Evolutionary conservation across 805 yeast genomes (phyloP).

Genomic region (Clavispora fructus): DNA sequence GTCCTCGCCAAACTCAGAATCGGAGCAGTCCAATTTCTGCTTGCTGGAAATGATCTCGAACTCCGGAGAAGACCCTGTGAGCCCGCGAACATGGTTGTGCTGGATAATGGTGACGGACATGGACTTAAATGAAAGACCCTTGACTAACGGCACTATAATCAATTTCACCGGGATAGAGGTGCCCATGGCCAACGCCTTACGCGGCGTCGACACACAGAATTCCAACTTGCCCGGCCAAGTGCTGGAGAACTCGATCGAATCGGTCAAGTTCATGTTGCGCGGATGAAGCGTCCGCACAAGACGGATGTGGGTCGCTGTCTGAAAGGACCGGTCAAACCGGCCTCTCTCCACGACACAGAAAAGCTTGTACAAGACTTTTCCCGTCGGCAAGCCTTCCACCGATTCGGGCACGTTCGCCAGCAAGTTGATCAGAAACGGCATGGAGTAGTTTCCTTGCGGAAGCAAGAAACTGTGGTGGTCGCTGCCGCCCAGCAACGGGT

Average conservation of each 20-base stretch:
- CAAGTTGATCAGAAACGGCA: slow-evolving; percentile 41
- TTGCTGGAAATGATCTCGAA: slow-evolving; percentile 29
- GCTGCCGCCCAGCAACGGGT: slow-evolving; percentile 8
- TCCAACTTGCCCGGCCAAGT: slow-evolving; percentile 52
- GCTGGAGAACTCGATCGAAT: slow-evolving; percentile 43
- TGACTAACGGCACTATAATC: slow-evolving; percentile 42
- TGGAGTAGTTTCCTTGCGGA: slow-evolving; percentile 48
- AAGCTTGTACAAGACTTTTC: slow-evolving; percentile 38
- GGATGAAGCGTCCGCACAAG: slow-evolving; percentile 41
- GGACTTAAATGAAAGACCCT: slow-evolving; percentile 37
- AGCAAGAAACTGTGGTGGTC: slow-evolving; percentile 33
- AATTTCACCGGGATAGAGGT: slow-evolving; percentile 37
- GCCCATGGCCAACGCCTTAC: slow-evolving; percentile 45
- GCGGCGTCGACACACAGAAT: slow-evolving; percentile 40
- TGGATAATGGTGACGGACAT: slow-evolving; percentile 31
- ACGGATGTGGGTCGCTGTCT: slow-evolving; percentile 36
- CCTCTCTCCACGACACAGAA: slow-evolving; percentile 40
- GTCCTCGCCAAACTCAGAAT: slow-evolving; percentile 24
- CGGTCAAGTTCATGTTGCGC: slow-evolving; percentile 32
- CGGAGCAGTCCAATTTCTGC: slow-evolving; percentile 18
- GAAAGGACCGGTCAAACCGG: slow-evolving; percentile 34
- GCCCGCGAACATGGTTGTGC: slow-evolving; percentile 27
- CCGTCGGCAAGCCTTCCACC: slow-evolving; percentile 44
- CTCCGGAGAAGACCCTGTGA: slow-evolving; percentile 38
- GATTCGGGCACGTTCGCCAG: slow-evolving; percentile 48